Evolutionary conservation across 495 filamentous ascomycete genomes (phyloP).

Genomic region (Paragyromitra xinjiangensis): DNA sequence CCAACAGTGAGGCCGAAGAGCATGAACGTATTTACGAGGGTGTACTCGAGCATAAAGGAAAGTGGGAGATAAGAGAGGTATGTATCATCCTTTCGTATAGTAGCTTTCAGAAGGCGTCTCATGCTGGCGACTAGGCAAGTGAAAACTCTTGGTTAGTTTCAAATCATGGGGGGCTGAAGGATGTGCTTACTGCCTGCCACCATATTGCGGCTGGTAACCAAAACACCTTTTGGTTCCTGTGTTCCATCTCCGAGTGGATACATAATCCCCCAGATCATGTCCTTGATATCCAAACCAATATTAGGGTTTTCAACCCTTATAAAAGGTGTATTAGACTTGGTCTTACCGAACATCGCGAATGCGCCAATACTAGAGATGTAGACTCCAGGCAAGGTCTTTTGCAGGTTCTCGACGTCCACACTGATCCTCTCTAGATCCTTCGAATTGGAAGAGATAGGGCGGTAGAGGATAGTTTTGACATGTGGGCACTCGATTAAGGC

Average conservation of each 20-base stretch:
- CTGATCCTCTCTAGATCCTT: constrained; percentile 39
- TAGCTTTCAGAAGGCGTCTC: constrained; percentile 27
- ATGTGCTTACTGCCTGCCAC: constrained; percentile 40
- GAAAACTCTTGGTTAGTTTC: background rate
- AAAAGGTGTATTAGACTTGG: background rate
- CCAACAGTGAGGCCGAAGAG: constrained; percentile 47
- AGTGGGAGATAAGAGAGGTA: constrained; percentile 54
- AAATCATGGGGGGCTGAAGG: background rate
- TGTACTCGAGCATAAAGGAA: constrained; percentile 43
- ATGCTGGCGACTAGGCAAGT: constrained; percentile 36
- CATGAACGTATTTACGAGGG: constrained; percentile 43
- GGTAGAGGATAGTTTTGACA: constrained; percentile 42
- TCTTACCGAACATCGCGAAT: constrained; percentile 14
- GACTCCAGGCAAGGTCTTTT: constrained; percentile 6
- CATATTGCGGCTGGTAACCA: constrained; percentile 37
- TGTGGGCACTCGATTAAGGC: constrained; percentile 45
- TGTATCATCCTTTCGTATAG: constrained; percentile 35
- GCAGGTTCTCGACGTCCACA: constrained; percentile 20
- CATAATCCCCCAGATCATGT: constrained; percentile 42
- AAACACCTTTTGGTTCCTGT: constrained; percentile 27
- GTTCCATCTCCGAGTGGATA: constrained; percentile 36
- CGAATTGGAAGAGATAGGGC: constrained; percentile 23
- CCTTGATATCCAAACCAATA: constrained; percentile 8
- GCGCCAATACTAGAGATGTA: constrained; percentile 29
- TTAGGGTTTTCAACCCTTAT: background rate